Evolutionary conservation across 345 rosid species (phyloP).

Genomic region (Dimocarpus longan): DNA sequence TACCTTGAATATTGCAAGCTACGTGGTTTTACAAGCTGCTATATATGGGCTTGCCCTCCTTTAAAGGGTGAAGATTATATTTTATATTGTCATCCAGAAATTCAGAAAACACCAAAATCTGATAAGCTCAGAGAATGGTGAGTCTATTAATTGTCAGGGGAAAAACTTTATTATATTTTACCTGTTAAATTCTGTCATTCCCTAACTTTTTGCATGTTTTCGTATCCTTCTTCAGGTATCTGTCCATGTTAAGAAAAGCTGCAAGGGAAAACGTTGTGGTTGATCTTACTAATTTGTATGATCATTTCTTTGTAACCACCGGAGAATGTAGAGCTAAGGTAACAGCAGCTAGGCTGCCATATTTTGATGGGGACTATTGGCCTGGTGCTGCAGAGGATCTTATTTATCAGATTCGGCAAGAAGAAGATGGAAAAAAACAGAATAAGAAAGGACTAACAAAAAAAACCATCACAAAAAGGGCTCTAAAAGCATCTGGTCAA

Average conservation of each 20-base stretch:
- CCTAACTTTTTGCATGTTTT: conserved; percentile 24
- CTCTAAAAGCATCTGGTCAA: conserved; percentile 97
- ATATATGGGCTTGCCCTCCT: conserved; percentile 99
- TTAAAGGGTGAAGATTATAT: conserved; percentile 99
- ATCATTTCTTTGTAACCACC: conserved; percentile 80
- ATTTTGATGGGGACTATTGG: conserved; percentile 99
- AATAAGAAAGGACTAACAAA: conserved; percentile 82
- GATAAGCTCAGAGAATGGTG: conserved; percentile 98
- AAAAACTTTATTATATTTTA: background rate
- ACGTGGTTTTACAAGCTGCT: conserved; percentile 99
- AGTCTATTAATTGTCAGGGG: conserved; percentile 34
- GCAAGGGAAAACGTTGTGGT: conserved; percentile 79
- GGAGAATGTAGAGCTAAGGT: conserved; percentile 95
- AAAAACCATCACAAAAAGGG: conserved; percentile 92
- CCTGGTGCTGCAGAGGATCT: conserved; percentile 99
- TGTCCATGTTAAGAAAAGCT: conserved; percentile 89
- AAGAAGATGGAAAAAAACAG: conserved; percentile 91
- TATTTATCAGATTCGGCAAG: conserved; percentile 84
- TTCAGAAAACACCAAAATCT: conserved; percentile 99
- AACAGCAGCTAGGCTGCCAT: conserved; percentile 97
- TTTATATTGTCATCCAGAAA: conserved; percentile 98
- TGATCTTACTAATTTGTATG: conserved; percentile 81
- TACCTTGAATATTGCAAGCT: conserved; percentile 98
- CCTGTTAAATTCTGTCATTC: conserved; percentile 13
- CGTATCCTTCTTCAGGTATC: conserved; percentile 61